Base-by-base conservation (phyloP, 2,329 filamentous ascomycete genomes). In the Sporothrix pseudoabietina region DNA sequence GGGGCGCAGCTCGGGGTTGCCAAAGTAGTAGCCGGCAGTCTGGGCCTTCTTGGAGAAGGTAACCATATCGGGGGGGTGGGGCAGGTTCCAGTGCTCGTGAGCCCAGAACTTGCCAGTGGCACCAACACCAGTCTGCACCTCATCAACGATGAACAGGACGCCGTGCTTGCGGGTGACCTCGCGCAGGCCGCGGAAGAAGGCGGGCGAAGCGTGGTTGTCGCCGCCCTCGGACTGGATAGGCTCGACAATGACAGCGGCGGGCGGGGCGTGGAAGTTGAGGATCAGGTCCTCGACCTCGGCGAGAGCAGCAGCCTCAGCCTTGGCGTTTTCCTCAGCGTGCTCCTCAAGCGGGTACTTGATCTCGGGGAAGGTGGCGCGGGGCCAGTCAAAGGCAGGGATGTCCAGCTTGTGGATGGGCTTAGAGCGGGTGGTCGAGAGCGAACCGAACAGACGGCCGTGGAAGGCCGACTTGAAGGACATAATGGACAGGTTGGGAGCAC, bases 11-110 rank as follows among this genome's bases (percentile, higher is more conserved):
- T 89, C 90, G 10, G 89, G 87, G 86, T 96, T 91, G 75, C 91
- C 91, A 80, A 90, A 97, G 87, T 96, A 97, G 87, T 95, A 97
- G 47, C 94, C 94, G 7, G 94, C 94, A 1, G 94, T 93, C 84
- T 97, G 94, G 3, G 94, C 94, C 87, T 97, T 97, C 87, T 97
- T 97, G 80, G 90, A 93, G 85, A 97, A 97, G 74, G 94, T 97
- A 61, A 97, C 94, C 86, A 97, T 96, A 85, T 97, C 94, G 0
- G 94, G 94, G 9, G 94, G 92, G 49, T 89, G 84, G 69, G 87
- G 80, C 59, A 97, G 87, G 81, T 92, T 87, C 94, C 94, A 97
- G 89, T 97, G 94, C 79, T 97, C 94, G 85, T 97, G 94, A 9
- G 94, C 94, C 94, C 94, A 97, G 89, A 97, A 97, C 82, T 93